A percentile compares a stretch with the other conserved stretches of the same genome.
Evolutionary conservation across 352 stramenopile species (phyloP).

Genomic region (Phytophthora pinifolia): DNA sequence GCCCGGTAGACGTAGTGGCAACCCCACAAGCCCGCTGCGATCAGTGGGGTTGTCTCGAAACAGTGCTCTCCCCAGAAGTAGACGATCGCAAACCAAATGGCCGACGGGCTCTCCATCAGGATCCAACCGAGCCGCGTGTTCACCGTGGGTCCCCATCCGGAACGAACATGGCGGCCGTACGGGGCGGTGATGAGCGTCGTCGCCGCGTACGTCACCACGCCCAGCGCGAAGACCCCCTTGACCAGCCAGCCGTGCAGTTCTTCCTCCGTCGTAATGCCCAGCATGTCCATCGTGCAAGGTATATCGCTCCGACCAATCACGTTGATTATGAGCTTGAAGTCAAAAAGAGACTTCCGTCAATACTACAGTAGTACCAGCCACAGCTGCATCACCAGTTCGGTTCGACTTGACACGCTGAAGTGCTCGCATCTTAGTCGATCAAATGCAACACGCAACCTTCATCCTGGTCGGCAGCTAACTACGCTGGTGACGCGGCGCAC

Average conservation of each 20-base stretch:
- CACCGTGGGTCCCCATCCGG: slow-evolving; percentile 59
- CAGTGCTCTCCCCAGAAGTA: slow-evolving; percentile 47
- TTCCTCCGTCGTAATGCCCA: slow-evolving; percentile 37
- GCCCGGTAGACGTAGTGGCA: slow-evolving; percentile 71
- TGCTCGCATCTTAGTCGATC: slow-evolving; percentile 1
- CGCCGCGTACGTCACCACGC: slow-evolving; percentile 45
- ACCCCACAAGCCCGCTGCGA: slow-evolving; percentile 57
- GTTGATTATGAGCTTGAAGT: slow-evolving; percentile 9
- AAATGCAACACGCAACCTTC: slow-evolving; percentile 6
- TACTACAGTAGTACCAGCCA: too few species aligned
- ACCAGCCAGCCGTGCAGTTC: slow-evolving; percentile 59
- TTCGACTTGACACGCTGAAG: too few species aligned
- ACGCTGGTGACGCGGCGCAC: slow-evolving; percentile 1
- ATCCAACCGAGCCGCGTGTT: slow-evolving; percentile 64
- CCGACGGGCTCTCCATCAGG: slow-evolving; percentile 72
- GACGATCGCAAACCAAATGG: slow-evolving; percentile 56
- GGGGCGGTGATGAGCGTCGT: slow-evolving; percentile 62
- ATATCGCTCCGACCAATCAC: slow-evolving; percentile 15
- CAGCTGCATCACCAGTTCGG: neutral
- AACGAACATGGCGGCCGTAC: slow-evolving; percentile 56
- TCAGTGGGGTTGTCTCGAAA: slow-evolving; percentile 36
- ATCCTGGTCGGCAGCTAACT: neutral
- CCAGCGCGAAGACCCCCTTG: slow-evolving; percentile 51
- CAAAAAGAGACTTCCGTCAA: too few species aligned
- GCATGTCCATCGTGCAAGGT: slow-evolving; percentile 14